Conservation (phyloP, 306 rosid species). For the Vicia faba region DNA sequence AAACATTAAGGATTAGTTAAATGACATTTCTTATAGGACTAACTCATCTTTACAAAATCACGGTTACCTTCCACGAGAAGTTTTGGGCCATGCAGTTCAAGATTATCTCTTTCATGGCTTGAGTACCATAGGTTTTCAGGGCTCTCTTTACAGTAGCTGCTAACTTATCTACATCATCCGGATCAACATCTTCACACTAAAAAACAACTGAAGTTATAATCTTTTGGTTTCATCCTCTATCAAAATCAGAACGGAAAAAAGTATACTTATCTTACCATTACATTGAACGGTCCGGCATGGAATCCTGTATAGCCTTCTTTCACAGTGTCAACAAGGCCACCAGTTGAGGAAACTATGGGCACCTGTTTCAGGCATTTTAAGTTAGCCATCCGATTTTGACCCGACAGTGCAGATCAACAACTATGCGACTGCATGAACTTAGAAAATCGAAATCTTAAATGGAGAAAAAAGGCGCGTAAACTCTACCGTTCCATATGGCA, state of each 20-base stretch:
- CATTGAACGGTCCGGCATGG: conserved; percentile 64
- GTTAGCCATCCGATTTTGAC: not conserved
- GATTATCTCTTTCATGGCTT: conserved; percentile 48
- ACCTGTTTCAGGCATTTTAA: conserved; percentile 45
- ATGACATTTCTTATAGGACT: conserved; percentile 2
- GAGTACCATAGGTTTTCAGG: conserved; percentile 47
- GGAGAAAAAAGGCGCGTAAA: conserved; percentile 2
- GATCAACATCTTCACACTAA: conserved; percentile 75
- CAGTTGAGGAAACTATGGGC: conserved; percentile 80
- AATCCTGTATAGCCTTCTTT: conserved; percentile 82
- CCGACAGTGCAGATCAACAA: not conserved
- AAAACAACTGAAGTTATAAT: conserved; percentile 33
- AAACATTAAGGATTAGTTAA: not conserved
- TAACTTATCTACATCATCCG: conserved; percentile 55
- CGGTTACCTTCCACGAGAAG: conserved; percentile 80
- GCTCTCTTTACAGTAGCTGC: conserved; percentile 58
- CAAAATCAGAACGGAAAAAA: conserved; percentile 1
- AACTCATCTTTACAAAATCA: too few species aligned
- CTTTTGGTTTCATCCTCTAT: conserved; percentile 12
- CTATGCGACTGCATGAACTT: not conserved
- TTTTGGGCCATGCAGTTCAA: conserved; percentile 79
- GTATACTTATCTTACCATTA: conserved; percentile 46
- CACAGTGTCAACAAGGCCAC: conserved; percentile 88
- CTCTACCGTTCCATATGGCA: conserved; percentile 80
- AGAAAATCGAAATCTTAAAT: not conserved